phyloP scores from a whole-genome alignment of 2,329 filamentous ascomycete species.

The Neofusicoccum umdonicola region DNA sequence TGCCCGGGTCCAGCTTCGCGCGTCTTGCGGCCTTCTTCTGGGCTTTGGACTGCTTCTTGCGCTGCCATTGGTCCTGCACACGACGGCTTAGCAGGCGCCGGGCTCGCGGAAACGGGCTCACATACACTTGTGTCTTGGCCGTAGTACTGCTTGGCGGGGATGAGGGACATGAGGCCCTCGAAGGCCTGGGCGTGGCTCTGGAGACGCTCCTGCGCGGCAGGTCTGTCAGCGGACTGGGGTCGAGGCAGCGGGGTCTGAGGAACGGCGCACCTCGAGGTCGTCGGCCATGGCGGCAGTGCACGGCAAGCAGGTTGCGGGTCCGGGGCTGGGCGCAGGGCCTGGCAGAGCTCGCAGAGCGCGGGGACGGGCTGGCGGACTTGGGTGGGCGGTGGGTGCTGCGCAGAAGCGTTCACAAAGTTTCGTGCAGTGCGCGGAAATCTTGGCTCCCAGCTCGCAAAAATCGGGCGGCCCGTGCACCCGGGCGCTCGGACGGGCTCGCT shows the following conservation, averaged over 20 bases:
- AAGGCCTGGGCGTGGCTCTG: slow-evolving; percentile 69
- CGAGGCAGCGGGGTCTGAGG: slow-evolving; percentile 23
- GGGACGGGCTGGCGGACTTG: neutral
- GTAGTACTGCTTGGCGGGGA: slow-evolving; percentile 88
- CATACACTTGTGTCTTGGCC: slow-evolving; percentile 79
- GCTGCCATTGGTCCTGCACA: slow-evolving; percentile 82
- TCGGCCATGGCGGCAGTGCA: slow-evolving; percentile 32
- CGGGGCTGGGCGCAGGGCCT: neutral
- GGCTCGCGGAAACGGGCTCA: slow-evolving; percentile 28
- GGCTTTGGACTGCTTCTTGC: slow-evolving; percentile 93
- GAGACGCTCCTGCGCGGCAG: slow-evolving; percentile 48
- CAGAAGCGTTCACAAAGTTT: slow-evolving; percentile 6
- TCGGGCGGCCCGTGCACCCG: neutral
- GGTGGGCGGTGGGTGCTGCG: neutral
- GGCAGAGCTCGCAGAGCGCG: neutral
- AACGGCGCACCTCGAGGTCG: slow-evolving; percentile 40
- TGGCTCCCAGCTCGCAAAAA: slow-evolving; percentile 8
- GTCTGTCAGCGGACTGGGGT: slow-evolving; percentile 27
- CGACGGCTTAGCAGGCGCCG: neutral
- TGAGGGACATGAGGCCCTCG: slow-evolving; percentile 80
- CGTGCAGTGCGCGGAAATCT: slow-evolving; percentile 8
- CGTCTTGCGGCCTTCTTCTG: slow-evolving; percentile 78
- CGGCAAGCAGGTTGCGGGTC: neutral
- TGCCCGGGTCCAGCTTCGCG: slow-evolving; percentile 88
- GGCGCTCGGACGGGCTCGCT: no score